These are phyloP conservation scores for Casuarina glauca DNA, from an alignment of 306 rosid species.

Conservation along the genomic window DNA sequence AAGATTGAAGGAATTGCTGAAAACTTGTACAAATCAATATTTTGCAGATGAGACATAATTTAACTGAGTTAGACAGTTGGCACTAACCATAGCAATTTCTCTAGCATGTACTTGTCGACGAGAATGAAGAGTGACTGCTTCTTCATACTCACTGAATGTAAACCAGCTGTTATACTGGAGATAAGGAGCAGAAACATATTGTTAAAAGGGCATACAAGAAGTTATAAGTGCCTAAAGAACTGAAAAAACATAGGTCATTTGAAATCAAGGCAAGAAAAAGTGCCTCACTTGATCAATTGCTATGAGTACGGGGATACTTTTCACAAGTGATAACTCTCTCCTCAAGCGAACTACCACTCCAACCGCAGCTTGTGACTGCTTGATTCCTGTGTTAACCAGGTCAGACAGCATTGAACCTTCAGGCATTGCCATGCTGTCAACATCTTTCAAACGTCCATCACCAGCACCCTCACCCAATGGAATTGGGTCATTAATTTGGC, in stretches of 20 bases:
- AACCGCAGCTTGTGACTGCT: slow-evolving; percentile 88
- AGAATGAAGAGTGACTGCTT: slow-evolving; percentile 77
- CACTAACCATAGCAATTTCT: slow-evolving; percentile 71
- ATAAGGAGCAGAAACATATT: slow-evolving; percentile 32
- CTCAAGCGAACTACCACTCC: slow-evolving; percentile 91
- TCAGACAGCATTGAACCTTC: slow-evolving; percentile 81
- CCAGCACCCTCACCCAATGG: slow-evolving; percentile 95
- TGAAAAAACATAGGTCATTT: neutral
- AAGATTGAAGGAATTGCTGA: neutral
- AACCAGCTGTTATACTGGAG: slow-evolving; percentile 94
- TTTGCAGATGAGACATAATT: neutral
- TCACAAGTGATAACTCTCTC: slow-evolving; percentile 89
- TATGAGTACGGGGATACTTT: slow-evolving; percentile 82
- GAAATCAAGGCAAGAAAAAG: slow-evolving; percentile 11
- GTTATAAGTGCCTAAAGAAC: neutral
- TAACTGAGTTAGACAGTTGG: neutral
- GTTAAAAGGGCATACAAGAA: slow-evolving; percentile 16
- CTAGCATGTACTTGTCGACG: slow-evolving; percentile 83
- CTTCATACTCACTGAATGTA: slow-evolving; percentile 91
- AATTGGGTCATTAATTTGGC: slow-evolving; percentile 81
- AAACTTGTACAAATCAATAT: neutral
- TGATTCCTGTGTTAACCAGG: slow-evolving; percentile 81
- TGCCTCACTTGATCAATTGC: slow-evolving; percentile 91
- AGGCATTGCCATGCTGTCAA: slow-evolving; percentile 67
- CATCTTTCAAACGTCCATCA: slow-evolving; percentile 91